These are phyloP conservation scores for Acarospora socialis DNA, from an alignment of 2,329 filamentous ascomycete genomes.

Conservation along the genomic window DNA sequence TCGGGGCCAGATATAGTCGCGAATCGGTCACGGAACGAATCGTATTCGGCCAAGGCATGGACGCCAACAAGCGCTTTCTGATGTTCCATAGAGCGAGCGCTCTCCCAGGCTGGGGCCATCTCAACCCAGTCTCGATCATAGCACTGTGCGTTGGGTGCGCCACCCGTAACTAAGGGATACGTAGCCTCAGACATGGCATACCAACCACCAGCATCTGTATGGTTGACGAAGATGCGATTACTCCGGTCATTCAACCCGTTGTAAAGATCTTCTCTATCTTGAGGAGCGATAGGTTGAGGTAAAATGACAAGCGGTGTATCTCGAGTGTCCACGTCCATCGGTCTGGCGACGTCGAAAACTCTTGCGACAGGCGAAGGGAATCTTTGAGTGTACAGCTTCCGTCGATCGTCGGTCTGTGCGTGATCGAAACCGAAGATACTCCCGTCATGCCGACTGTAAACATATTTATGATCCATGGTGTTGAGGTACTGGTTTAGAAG, in stretches of 20 bases:
- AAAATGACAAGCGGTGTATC: conserved; percentile 70
- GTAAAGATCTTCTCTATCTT: conserved; percentile 17
- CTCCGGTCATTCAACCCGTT: conserved; percentile 34
- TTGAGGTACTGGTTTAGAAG: conserved; percentile 66
- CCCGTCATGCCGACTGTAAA: conserved; percentile 77
- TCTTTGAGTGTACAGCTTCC: conserved; percentile 46
- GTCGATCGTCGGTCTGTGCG: conserved; percentile 37
- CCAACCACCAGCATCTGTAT: conserved; percentile 76
- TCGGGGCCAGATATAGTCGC: conserved; percentile 31
- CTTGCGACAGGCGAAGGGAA: conserved; percentile 67
- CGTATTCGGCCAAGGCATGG: conserved; percentile 44
- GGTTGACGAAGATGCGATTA: conserved; percentile 69
- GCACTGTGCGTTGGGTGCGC: conserved; percentile 42
- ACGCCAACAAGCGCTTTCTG: conserved; percentile 55
- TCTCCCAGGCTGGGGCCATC: conserved; percentile 19
- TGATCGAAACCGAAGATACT: conserved; percentile 69
- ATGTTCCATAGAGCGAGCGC: conserved; percentile 30
- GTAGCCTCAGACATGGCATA: conserved; percentile 79
- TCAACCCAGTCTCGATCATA: conserved; percentile 42
- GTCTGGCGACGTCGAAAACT: conserved; percentile 76
- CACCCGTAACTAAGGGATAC: conserved; percentile 74
- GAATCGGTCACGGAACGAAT: conserved; percentile 24
- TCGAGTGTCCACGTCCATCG: conserved; percentile 48
- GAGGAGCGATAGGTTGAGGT: conserved; percentile 63
- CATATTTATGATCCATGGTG: conserved; percentile 76